Percentiles rank a stretch among this genome's conserved stretches.
phyloP scores from a whole-genome alignment of 73 alveolate species.

The Tetrahymena elliotti region DNA sequence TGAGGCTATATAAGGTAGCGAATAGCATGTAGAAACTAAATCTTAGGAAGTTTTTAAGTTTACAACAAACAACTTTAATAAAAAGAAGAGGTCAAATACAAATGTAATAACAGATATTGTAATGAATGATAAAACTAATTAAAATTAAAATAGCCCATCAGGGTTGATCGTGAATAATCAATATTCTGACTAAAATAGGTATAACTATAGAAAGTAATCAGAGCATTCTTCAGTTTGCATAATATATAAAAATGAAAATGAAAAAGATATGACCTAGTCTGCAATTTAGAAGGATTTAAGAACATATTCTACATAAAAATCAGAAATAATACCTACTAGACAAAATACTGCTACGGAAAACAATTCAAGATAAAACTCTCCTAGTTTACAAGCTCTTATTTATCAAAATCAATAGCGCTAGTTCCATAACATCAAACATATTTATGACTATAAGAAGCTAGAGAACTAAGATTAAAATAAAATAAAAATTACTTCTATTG shows the following conservation, averaged over 20 bases:
- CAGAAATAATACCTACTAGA: neutral
- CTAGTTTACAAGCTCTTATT: neutral
- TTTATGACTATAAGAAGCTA: neutral
- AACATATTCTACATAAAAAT: neutral
- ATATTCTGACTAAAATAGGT: neutral
- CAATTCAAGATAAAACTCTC: neutral
- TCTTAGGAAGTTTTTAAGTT: neutral
- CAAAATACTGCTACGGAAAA: neutral
- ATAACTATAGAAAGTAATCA: neutral
- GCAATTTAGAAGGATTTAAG: neutral
- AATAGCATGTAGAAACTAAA: neutral
- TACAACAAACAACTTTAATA: neutral
- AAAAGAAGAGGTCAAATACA: neutral
- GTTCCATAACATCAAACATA: neutral
- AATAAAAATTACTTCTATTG: neutral
- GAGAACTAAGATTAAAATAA: neutral
- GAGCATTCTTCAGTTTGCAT: neutral
- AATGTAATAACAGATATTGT: neutral
- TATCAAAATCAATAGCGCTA: neutral
- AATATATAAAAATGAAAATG: neutral
- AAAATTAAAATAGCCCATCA: neutral
- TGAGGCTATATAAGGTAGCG: neutral
- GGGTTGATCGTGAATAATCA: neutral
- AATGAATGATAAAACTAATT: neutral
- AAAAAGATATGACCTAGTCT: neutral